Base-by-base conservation (phyloP, 495 filamentous ascomycete species). In the Annulohypoxylon stygium region DNA sequence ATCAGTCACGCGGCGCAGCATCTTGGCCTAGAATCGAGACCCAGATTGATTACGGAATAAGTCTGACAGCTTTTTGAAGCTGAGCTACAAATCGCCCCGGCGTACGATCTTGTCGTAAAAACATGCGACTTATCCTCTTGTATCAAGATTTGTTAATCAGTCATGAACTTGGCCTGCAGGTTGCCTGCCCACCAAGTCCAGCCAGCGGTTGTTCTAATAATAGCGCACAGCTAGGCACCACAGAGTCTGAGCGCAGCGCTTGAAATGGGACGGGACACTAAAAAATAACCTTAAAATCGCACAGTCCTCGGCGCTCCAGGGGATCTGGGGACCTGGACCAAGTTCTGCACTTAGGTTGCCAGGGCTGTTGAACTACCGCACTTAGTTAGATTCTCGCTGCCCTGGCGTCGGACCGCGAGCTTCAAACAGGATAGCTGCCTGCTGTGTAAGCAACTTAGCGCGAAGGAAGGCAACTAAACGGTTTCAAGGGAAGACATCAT, bases 271-370 rank as follows among this genome's bases (percentile, higher is more conserved):
- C 20, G 34, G 12, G 6, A 53, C 67, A 50, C 67, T 62, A 69
- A 50, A 10, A 37, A 47, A 45, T 69, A 69, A 70, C 60, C 61
- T 70, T 70, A 70, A 70, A 70, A 60, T 9, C 51, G 67, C 67
- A 70, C 67, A 63, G 67, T 65, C 60, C n/a, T 53, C 8, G 14
- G 59, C 26, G 41, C 41, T 55, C 33, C 36, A 54, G 20, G 20
- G 20, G 20, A 23, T 23, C 20, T 23, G 50, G 50, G 50, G 26
- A 50, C 47, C 20, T 50, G 16, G 47, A 50, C 47, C 25, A 23
- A 9, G 47, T 11, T 25, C 47, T 18, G 47, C 25, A 11, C 12
- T 23, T 23, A 23, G 20, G 20, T n/a, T 12, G 10, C 37, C 34
- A 36, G 34, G 34, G 34, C 23, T 4, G 3, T 30, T 5, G 50